Evolutionary conservation across 2,329 filamentous ascomycete species (phyloP).

Genomic region (Sporothrix humicola): DNA sequence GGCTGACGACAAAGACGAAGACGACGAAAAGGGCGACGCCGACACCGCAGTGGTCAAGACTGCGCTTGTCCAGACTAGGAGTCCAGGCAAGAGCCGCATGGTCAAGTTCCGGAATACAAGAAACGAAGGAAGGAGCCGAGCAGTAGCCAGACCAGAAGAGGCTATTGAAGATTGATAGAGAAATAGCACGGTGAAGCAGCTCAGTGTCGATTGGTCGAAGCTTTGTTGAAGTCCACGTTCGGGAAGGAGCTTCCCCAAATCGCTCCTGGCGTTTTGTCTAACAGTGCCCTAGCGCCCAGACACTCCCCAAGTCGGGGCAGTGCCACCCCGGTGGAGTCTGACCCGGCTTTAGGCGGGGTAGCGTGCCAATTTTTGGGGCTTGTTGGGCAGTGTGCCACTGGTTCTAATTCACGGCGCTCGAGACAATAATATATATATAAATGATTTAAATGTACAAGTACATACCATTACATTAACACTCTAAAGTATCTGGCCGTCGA

Average conservation of each 20-base stretch:
- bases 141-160: neutral
- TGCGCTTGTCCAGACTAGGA: conserved; percentile 20
- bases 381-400: neutral
- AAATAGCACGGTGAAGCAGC: neutral
- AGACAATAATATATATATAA: neutral
- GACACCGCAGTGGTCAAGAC: conserved; percentile 6
- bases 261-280: neutral
- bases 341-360: conserved; percentile 24
- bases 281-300: neutral
- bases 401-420: no score
- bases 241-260: conserved; percentile 16
- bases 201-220: neutral
- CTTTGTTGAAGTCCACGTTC: neutral
- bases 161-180: neutral
- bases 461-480: neutral
- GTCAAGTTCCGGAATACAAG: neutral
- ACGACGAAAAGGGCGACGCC: neutral
- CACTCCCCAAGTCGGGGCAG: neutral
- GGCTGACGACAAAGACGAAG: neutral
- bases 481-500: neutral
- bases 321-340: neutral
- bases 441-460: conserved; percentile 9
- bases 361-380: neutral
- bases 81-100: conserved; percentile 18
- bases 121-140: neutral